Percentiles rank a stretch among this genome's conserved stretches.
phyloP scores from a whole-genome alignment of 768 basidiomycete genomes.

The Boletus tylopilopsis region DNA sequence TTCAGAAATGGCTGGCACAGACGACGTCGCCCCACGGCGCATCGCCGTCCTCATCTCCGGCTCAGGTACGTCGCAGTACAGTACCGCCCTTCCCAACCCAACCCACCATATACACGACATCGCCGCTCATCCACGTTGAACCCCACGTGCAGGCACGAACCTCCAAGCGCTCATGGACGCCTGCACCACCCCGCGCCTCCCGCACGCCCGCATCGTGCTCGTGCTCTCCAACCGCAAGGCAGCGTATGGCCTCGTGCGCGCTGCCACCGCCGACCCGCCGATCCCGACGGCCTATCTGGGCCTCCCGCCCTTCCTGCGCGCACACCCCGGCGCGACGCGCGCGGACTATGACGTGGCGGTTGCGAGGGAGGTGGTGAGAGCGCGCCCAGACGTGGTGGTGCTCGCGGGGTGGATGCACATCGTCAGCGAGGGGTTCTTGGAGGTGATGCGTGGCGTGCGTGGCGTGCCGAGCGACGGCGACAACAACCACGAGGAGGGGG shows the following conservation, averaged over 20 bases:
- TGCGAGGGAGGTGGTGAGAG: constrained; percentile 59
- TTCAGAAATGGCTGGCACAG: neutral
- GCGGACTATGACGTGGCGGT: constrained; percentile 84
- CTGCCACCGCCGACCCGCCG: constrained; percentile 60
- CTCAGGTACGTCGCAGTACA: constrained; percentile 41
- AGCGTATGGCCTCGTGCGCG: constrained; percentile 87
- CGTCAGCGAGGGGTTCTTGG: constrained; percentile 75
- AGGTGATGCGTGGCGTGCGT: constrained; percentile 48
- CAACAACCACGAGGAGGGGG: constrained; percentile 33
- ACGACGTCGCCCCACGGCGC: constrained; percentile 3
- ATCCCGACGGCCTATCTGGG: constrained; percentile 83
- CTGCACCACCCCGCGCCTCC: constrained; percentile 66
- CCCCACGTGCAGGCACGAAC: constrained; percentile 75
- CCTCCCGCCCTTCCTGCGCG: constrained; percentile 79
- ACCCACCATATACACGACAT: too few relatives aligned
- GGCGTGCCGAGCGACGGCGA: constrained; percentile 19
- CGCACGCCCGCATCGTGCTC: constrained; percentile 64
- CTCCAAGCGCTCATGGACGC: constrained; percentile 96
- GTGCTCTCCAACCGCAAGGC: constrained; percentile 92
- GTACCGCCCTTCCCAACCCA: neutral
- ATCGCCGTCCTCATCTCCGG: constrained; percentile 57
- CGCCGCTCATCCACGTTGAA: neutral
- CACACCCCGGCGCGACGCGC: constrained; percentile 67
- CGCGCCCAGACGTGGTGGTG: constrained; percentile 79
- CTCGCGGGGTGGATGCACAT: constrained; percentile 99